Evolutionary conservation across 768 basidiomycete species (phyloP).

Genomic region (Wakefieldia striispora): DNA sequence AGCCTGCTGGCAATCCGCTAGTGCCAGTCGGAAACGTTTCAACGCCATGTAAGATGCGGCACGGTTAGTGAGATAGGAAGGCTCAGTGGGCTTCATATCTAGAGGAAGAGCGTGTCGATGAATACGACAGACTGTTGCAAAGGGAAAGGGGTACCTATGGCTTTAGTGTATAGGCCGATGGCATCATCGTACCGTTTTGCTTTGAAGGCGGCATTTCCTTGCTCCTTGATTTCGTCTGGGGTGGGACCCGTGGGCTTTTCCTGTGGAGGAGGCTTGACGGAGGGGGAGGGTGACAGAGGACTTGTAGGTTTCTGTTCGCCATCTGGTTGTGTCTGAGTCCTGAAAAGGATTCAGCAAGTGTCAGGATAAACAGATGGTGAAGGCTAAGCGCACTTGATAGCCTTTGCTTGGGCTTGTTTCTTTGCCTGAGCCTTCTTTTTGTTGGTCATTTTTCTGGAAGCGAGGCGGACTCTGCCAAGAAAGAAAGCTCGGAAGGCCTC

Average conservation of each 20-base stretch:
- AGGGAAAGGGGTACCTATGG: conserved; percentile 48
- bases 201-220: conserved; percentile 76
- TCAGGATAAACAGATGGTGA: not conserved
- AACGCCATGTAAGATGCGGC: conserved; percentile 83
- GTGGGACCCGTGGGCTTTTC: conserved; percentile 34
- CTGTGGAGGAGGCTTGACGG: conserved; percentile 7
- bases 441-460: conserved; percentile 26
- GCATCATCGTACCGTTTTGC: conserved; percentile 61
- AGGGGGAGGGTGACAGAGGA: conserved; percentile 15
- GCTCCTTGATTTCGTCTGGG: conserved; percentile 63
- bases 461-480: not conserved
- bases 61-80: conserved; percentile 80
- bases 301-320: conserved; percentile 10
- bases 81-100: conserved; percentile 64
- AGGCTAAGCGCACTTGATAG: conserved; percentile 21
- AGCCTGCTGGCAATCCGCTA: conserved; percentile 79
- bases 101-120: conserved; percentile 2
- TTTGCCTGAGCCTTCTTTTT: conserved; percentile 30
- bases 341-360: conserved; percentile 8
- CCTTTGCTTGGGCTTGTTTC: conserved; percentile 29
- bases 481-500: conserved; percentile 6
- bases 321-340: conserved; percentile 15
- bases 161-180: conserved; percentile 71
- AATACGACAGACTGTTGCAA: conserved; percentile 21
- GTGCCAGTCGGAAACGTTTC: conserved; percentile 71